Percentiles rank a stretch among this genome's conserved stretches.
These are phyloP conservation scores for Aspergillus viridinutans DNA, from an alignment of 2,329 filamentous ascomycete species.

Conservation along the genomic window DNA sequence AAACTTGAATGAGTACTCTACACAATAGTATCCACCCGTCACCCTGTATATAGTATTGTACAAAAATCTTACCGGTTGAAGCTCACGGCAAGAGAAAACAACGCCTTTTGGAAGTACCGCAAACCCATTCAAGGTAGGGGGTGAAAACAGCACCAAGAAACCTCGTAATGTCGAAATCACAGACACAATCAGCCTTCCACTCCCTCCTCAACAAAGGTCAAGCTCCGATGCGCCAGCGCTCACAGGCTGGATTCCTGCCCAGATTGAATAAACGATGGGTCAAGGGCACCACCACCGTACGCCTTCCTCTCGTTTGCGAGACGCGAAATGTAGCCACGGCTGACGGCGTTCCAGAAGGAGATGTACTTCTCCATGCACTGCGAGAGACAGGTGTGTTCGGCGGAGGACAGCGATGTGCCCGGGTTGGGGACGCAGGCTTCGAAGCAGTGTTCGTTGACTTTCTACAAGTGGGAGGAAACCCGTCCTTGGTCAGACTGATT, in stretches of 20 bases:
- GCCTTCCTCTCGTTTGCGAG: slow-evolving; percentile 56
- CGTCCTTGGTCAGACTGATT: background rate
- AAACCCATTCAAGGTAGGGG: background rate
- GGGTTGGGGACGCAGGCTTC: slow-evolving; percentile 69
- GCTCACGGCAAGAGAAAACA: background rate
- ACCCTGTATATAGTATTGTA: background rate
- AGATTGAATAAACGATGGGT: background rate
- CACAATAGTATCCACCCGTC: background rate
- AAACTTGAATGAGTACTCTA: background rate
- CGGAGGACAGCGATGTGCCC: slow-evolving; percentile 60
- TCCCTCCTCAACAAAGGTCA: background rate
- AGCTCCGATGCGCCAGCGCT: background rate
- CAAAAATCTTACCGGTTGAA: background rate
- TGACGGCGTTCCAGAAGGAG: slow-evolving; percentile 71
- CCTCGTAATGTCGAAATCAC: background rate
- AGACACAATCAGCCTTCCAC: background rate
- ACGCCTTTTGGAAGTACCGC: background rate
- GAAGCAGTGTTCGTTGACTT: slow-evolving; percentile 79
- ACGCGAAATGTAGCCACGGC: slow-evolving; percentile 60
- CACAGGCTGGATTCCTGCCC: background rate
- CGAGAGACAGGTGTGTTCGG: slow-evolving; percentile 67
- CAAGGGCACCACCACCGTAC: slow-evolving; percentile 23
- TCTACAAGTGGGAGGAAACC: slow-evolving; percentile 45
- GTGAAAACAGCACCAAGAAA: background rate
- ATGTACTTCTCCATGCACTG: slow-evolving; percentile 85